Conservation (phyloP, 2,329 filamentous ascomycete species). For the Diplodia scrobiculata region DNA sequence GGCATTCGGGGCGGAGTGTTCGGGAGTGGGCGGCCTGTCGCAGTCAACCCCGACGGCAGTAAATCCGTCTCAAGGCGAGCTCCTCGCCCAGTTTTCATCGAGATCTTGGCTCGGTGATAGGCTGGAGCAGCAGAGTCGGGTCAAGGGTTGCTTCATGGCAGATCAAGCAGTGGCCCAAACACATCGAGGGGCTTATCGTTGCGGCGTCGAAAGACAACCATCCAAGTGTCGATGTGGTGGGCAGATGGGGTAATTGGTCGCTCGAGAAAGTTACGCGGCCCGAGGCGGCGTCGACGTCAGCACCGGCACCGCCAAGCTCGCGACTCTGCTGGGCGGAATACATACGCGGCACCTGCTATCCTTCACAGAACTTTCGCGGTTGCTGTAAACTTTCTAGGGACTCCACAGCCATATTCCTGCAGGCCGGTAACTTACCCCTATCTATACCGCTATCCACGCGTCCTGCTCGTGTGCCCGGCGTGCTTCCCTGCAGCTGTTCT, state of each 20-base stretch:
- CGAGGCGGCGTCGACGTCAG: background rate
- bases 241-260: background rate
- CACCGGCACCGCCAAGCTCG: too few relatives aligned
- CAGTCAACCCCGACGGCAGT: background rate
- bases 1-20: background rate
- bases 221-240: background rate
- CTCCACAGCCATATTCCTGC: too few relatives aligned
- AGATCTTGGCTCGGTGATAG: background rate
- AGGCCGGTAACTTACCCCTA: background rate
- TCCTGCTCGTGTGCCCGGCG: background rate
- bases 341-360: too few relatives aligned
- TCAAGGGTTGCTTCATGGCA: background rate
- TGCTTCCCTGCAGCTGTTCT: background rate
- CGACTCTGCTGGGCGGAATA: background rate
- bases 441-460: background rate
- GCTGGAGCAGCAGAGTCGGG: background rate
- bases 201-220: too few relatives aligned
- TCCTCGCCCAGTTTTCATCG: background rate
- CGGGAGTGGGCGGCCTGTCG: background rate
- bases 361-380: too few relatives aligned
- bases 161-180: background rate
- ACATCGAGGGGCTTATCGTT: background rate
- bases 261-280: background rate
- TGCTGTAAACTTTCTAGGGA: too few relatives aligned
- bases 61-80: background rate